Conservation (phyloP, 306 rosid genomes). For the Crotalaria pallida region DNA sequence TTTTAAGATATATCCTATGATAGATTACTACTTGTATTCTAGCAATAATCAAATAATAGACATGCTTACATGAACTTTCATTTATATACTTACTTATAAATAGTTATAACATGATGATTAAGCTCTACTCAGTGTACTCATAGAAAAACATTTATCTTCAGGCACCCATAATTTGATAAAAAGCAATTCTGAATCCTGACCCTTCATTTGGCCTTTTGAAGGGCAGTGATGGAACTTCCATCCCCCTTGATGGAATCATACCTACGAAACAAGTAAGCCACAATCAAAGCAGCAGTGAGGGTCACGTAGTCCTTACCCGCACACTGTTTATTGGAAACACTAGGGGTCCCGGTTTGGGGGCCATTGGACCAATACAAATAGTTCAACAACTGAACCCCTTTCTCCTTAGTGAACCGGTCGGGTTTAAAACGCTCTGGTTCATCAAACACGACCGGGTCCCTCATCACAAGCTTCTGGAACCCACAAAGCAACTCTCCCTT, state of each 20-base stretch:
- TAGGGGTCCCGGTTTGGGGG: constrained; percentile 63
- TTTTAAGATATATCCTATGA: too few species aligned
- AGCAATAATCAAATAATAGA: not conserved
- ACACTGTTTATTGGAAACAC: constrained; percentile 67
- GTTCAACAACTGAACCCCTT: constrained; percentile 46
- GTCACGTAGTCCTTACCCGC: constrained; percentile 67
- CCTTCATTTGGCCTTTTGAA: constrained; percentile 43
- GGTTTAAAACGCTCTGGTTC: constrained; percentile 73
- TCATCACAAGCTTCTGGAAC: constrained; percentile 66
- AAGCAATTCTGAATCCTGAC: not conserved
- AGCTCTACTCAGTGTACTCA: not conserved
- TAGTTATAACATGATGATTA: not conserved
- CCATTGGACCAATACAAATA: constrained; percentile 92
- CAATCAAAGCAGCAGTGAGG: constrained; percentile 49
- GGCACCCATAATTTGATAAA: too few species aligned
- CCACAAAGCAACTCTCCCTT: constrained; percentile 92
- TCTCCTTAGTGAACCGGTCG: constrained; percentile 58
- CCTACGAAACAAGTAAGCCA: constrained; percentile 61
- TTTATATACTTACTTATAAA: not conserved
- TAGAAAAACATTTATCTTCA: too few species aligned
- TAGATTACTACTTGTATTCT: not conserved
- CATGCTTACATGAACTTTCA: not conserved
- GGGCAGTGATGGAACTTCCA: constrained; percentile 50
- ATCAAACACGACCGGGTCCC: constrained; percentile 49
- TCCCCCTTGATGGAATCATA: constrained; percentile 65